These are phyloP conservation scores for Telopea speciosissima DNA, from an alignment of 177 flowering plant species.

Conservation along the genomic window DNA sequence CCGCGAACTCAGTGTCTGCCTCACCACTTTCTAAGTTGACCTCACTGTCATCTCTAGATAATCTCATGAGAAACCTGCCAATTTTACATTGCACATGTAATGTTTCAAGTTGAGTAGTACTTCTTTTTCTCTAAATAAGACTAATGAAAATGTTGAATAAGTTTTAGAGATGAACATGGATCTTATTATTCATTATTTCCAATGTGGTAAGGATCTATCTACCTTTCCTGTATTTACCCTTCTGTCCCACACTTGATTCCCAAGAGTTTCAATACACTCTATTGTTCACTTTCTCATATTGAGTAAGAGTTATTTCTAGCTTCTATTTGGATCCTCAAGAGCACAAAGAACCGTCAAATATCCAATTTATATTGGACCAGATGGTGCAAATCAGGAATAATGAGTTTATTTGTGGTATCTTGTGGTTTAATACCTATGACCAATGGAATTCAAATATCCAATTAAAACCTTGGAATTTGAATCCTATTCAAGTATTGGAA, in stretches of 20 bases:
- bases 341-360: too few species aligned
- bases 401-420: too few species aligned
- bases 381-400: too few species aligned
- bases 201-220: neutral
- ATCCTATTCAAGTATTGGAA: too few species aligned
- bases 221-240: neutral
- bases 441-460: too few species aligned
- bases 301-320: neutral
- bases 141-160: neutral
- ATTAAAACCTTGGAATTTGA: too few species aligned
- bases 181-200: too few species aligned
- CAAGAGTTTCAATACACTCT: neutral
- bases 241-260: neutral
- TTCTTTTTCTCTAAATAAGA: neutral
- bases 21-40: slow-evolving; percentile 63
- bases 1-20: slow-evolving; percentile 73
- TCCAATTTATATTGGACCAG: too few species aligned
- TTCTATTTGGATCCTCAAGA: neutral
- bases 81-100: neutral
- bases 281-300: neutral
- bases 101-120: too few species aligned
- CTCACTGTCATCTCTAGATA: slow-evolving; percentile 65
- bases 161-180: too few species aligned
- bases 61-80: slow-evolving; percentile 82
- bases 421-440: too few species aligned